Base-by-base conservation (phyloP, 2,329 filamentous ascomycete species). In the Didymella lethalis region DNA sequence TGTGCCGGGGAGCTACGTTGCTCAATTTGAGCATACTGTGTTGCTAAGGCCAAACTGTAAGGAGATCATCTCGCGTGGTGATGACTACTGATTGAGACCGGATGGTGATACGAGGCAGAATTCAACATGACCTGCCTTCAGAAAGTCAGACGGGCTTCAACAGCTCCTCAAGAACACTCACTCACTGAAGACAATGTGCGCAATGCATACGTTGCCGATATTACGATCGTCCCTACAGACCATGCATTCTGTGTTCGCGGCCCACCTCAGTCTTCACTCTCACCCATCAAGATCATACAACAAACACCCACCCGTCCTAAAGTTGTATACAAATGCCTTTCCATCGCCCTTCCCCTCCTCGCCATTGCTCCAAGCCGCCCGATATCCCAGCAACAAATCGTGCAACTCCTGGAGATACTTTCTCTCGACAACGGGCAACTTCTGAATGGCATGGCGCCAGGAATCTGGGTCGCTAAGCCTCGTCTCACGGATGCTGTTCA, bases 311-410 rank as follows among this genome's bases (percentile, higher is more conserved):
- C 90, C 91, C 10, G 92, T 96, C 59, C 93, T 84, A 69, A 96
- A 97, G 70, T 97, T 97, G 78, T 96, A 97, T 51, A 97, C 85
- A 78, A 96, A 96, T 11, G 91, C 90, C 74, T 93, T 91, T 46
- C 86, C 56, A n/a, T 58, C 56, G 25, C 85, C 74, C n/a, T 64
- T 69, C 11, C 36, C 49, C 4, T 62, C 68, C 48, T 69, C 65
- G 36, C 70, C 70, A 49, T 81, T 80, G 80, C 84, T 78, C 81
- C 88, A 82, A 74, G 84, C 78, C 65, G 81, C 77, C 74, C 86
- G 86, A 81, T 95, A 78, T 69, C 84, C 78, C 72, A 80, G 74
- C 52, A 97, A 81, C 75, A 94, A 82, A 61, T 92, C 90, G 71
- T 95, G 90, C 41, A 97, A 84, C 72, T 97, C 91, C 28, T 88